Percentiles rank a stretch among this genome's conserved stretches.
Conservation (phyloP, 495 filamentous ascomycete species). For the Hapsidospora chrysogenum region DNA sequence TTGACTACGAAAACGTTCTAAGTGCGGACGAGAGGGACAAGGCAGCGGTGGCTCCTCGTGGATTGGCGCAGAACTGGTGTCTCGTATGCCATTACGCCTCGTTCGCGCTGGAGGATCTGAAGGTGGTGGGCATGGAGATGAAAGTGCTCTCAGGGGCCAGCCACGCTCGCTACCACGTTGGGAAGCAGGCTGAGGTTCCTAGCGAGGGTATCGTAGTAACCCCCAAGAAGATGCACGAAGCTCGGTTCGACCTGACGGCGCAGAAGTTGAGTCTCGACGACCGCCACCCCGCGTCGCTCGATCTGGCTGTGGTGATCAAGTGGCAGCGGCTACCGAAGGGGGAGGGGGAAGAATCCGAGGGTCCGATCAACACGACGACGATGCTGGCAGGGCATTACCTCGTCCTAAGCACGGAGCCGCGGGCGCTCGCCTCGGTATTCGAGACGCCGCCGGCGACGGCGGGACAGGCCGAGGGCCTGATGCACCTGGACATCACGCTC, state of each 20-base stretch:
- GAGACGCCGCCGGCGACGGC: conserved; percentile 14
- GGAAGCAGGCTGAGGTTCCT: conserved; percentile 13
- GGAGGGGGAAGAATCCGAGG: conserved; percentile 10
- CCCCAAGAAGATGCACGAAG: conserved; percentile 49
- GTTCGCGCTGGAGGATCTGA: conserved; percentile 53
- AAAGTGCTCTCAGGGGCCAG: conserved; percentile 37
- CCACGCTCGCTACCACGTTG: conserved; percentile 20
- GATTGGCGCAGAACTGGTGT: conserved; percentile 68
- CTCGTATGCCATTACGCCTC: conserved; percentile 56
- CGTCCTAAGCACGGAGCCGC: conserved; percentile 68
- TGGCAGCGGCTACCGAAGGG: conserved; percentile 42
- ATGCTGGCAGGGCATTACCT: conserved; percentile 64
- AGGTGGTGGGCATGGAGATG: conserved; percentile 46
- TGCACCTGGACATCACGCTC: conserved; percentile 45
- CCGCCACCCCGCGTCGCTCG: conserved; percentile 48
- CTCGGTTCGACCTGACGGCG: conserved; percentile 51
- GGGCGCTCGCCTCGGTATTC: conserved; percentile 55
- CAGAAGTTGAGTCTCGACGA: conserved; percentile 69
- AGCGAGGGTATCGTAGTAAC: conserved; percentile 23
- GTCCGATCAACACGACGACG: conserved; percentile 31
- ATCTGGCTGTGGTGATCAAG: conserved; percentile 55
- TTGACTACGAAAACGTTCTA: conserved; percentile 32
- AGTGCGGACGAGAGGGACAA: conserved; percentile 8
- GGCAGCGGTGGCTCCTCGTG: conserved; percentile 19
- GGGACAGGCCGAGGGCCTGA: conserved; percentile 9